Evolutionary conservation across 805 yeast species (phyloP), one percentile per base, ranked within the genome.

Genomic region (Saccharomycopsis microspora): DNA sequence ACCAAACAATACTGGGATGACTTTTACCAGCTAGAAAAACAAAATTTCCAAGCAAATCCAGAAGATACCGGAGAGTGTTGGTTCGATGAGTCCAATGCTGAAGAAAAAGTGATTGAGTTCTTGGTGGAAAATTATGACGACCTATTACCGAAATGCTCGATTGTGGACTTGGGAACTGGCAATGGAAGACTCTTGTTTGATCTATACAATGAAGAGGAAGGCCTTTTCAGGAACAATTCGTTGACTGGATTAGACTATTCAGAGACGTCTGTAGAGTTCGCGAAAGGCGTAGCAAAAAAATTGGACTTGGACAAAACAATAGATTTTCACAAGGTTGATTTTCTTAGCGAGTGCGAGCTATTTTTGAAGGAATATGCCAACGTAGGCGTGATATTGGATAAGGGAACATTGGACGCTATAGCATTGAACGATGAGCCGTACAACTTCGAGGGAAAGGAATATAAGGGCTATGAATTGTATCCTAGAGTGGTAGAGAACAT

Each of bases 11-110:
- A 90, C 68, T 90, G 98, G 97, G 89, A 93, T 63, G 75, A 81
- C 46, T 85, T 90, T 62, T 90, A 90, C 63, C 67, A 76, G 40
- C 59, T 76, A 27, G 98, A 90, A 59, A 74, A 76, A 53, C 57
- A 61, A 31, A 90, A 90, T 64, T 90, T 85, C 58, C 63, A 69
- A 38, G n/a, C 45, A 9, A 85, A 90, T 60, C 78, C 83, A 11
- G 72, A 82, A 19, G 97, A 93, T 61, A 80, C 88, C 0, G 99
- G 99, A 1, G 97, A 93, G 63, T 76, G 89, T 62, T 93, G 98
- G 98, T 93, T 93, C 63, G 80, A 84, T 55, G 98, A 93, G 58
- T 82, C 85, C n/a, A 88, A 83, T 58, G 97, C 98, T 0, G 97
- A 90, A 59, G 72, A 70, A 50, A 82, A 79, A 59, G 82, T 93